Evolutionary conservation across 2,329 filamentous ascomycete genomes (phyloP).

Genomic region (Aschersonia sp.): DNA sequence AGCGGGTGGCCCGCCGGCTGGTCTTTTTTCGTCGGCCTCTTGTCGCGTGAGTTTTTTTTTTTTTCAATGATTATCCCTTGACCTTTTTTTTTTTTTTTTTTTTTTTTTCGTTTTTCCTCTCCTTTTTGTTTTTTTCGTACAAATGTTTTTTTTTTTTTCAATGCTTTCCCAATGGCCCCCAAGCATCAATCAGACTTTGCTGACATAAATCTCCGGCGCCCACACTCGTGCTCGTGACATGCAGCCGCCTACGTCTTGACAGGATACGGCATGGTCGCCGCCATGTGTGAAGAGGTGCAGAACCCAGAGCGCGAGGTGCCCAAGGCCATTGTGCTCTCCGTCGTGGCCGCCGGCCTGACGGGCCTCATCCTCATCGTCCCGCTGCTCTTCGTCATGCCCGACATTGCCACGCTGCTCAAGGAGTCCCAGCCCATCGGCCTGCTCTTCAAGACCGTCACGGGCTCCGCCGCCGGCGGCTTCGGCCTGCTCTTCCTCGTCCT

Average conservation of each 20-base stretch:
- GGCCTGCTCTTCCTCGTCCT: slow-evolving; percentile 62
- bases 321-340: slow-evolving; percentile 52
- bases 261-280: slow-evolving; percentile 37
- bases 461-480: slow-evolving; percentile 58
- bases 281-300: slow-evolving; percentile 48
- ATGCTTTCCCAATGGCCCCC: too few relatives aligned
- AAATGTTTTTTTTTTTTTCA: too few relatives aligned
- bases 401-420: slow-evolving; percentile 45
- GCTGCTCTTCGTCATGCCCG: slow-evolving; percentile 61
- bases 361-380: slow-evolving; percentile 54
- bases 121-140: too few relatives aligned
- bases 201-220: too few relatives aligned
- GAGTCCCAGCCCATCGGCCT: slow-evolving; percentile 63
- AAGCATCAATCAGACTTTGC: too few relatives aligned
- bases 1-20: slow-evolving; percentile 56
- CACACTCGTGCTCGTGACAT: too few relatives aligned
- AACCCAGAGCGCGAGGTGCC: slow-evolving; percentile 47
- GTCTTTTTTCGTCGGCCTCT: slow-evolving; percentile 38
- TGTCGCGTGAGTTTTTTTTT: slow-evolving; percentile 25
- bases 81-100: too few relatives aligned
- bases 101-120: too few relatives aligned
- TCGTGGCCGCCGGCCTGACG: slow-evolving; percentile 48
- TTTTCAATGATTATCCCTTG: too few relatives aligned
- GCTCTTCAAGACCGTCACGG: slow-evolving; percentile 63
- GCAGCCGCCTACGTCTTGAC: slow-evolving; percentile 26